Base-by-base conservation (phyloP, 768 basidiomycete species). In the Pulveroboletus ravenelii region DNA sequence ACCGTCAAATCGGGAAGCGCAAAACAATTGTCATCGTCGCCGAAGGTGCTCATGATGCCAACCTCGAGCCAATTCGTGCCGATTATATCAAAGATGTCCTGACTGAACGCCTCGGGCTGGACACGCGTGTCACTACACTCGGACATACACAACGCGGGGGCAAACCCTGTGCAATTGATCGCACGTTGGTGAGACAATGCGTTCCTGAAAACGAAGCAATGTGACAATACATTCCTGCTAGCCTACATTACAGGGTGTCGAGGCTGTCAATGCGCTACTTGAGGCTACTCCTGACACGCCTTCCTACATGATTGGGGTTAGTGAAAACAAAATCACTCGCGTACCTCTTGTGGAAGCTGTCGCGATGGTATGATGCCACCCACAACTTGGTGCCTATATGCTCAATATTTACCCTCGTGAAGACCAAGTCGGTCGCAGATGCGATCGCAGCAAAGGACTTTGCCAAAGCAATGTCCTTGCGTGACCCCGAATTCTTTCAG, bases 11-110 rank as follows among this genome's bases (percentile, higher is more conserved):
- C 20, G 96, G 96, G 32, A 98, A 98, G 73, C 85, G 96, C 59
- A 97, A 95, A 74, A 98, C 95, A 1, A 96, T 99, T 57, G 93
- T 99, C 51, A 96, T 99, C 56, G 87, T 98, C 37, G 95, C 96
- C 1, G 96, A 99, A 71, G 96, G 96, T 20, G 95, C 96, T 10
- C 83, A 88, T 42, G 95, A 98, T 67, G 72, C 76, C 43, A 75
- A 88, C 60, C 80, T 98, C 41, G 84, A 95, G 27, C 93, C 93
- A n/a, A 97, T 99, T 65, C 84, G 78, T 39, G 85, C 93, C 15
- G 89, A 91, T 29, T 82, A 93, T 63, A 84, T 99, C 70, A 98
- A 93, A 71, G 79, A 90, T 18, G 82, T 99, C 34, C 80, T 98
- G 10, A 74, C 87, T 1, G 84, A 96, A 29, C 80, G 87, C 14